Base-by-base conservation (phyloP, 2,329 filamentous ascomycete genomes). In the Diaporthe velutina region DNA sequence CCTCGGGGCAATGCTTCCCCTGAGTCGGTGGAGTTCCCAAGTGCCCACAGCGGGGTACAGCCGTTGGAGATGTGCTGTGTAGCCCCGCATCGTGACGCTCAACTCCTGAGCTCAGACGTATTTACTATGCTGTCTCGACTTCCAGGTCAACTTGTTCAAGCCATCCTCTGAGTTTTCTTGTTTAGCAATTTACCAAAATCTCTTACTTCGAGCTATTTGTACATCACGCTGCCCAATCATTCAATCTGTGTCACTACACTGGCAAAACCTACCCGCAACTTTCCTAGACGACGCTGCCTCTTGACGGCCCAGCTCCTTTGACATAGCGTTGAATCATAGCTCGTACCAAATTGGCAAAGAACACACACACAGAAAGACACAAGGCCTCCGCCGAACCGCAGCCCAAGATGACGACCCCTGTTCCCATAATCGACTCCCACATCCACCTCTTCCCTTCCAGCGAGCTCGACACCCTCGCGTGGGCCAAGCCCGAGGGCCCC, bases 391-490 rank as follows among this genome's bases (percentile, higher is more conserved):
- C 33, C 33, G 33, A 38, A 35, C 17, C n/a, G 15, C 15, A 45
- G 25, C 42, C 42, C 57, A 74, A 38, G 4, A 76, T 76, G 74
- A 70, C 74, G 52, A 66, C 73, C 73, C 72, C 55, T 73, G 84
- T 88, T 82, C 90, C 88, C 79, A 92, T 98, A 81, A 91, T 98
- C 83, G 96, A 98, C 86, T 93, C 95, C 52, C 96, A 98, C 87
- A 93, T 98, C 84, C 96, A 98, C 85, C 91, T 98, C 80, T 98
- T 92, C 87, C 94, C 95, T 58, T 83, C 86, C 60, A 89, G 90
- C 71, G 93, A 96, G 79, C 81, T 93, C 70, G 81, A 88, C 72
- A 89, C 90, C 52, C 90, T 97, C 77, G 85, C 90, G 74, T 98
- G 95, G 95, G 90, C 91, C 84, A 88, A 83, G 4, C 85, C 90